A percentile compares a stretch with the other conserved stretches of the same genome.
These are phyloP conservation scores for Aspergillus alliaceus DNA, from an alignment of 2,329 filamentous ascomycete genomes.

Conservation along the genomic window DNA sequence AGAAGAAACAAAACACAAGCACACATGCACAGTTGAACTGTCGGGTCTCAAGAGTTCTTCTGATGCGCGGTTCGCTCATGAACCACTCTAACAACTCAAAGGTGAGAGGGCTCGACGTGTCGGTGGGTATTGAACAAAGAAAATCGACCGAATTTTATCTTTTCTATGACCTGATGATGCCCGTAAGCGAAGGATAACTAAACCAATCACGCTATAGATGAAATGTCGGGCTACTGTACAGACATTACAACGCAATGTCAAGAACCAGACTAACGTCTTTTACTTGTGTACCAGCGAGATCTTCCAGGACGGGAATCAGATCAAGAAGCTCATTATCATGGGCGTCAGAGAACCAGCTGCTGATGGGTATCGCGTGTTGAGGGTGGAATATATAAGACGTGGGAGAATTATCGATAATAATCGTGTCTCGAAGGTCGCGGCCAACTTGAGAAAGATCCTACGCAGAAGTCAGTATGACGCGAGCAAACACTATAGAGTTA, in stretches of 20 bases:
- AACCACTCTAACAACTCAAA: background rate
- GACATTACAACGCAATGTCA: conserved; percentile 70
- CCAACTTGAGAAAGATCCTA: conserved; percentile 93
- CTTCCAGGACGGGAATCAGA: conserved; percentile 95
- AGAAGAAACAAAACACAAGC: background rate
- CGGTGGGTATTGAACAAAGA: conserved; percentile 3
- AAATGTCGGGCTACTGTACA: conserved; percentile 31
- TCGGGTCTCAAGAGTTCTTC: background rate
- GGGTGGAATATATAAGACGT: conserved; percentile 99
- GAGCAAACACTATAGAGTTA: background rate
- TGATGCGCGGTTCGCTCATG: background rate
- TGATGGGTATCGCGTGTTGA: conserved; percentile 97
- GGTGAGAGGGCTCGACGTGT: background rate
- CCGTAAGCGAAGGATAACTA: conserved; percentile 11
- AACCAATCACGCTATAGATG: conserved; percentile 28
- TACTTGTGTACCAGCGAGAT: conserved; percentile 84
- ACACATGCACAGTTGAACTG: conserved; percentile 2
- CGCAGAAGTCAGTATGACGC: conserved; percentile 13
- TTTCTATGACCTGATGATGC: conserved; percentile 12
- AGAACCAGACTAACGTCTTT: conserved; percentile 96
- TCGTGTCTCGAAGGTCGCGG: conserved; percentile 92
- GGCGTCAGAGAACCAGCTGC: conserved; percentile 99
- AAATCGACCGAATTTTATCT: conserved; percentile 8
- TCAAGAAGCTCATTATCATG: conserved; percentile 98
- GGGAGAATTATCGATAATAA: conserved; percentile 99